Percentiles rank a stretch among this genome's conserved stretches.
Evolutionary conservation across 2,329 filamentous ascomycete genomes (phyloP).

Genomic region (Helotiales sp.): DNA sequence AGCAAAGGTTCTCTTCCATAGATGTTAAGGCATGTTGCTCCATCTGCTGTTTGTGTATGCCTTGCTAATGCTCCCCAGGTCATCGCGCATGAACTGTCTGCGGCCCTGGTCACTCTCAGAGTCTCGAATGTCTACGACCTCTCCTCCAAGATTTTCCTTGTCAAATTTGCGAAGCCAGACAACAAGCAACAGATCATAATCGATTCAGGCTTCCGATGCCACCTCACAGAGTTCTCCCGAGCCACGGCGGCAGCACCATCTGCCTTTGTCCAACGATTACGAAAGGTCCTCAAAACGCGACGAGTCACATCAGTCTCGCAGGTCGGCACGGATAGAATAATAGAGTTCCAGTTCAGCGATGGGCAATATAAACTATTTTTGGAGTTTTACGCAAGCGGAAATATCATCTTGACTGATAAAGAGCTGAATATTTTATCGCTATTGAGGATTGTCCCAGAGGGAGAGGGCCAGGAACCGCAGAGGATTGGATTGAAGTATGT

Average conservation of each 20-base stretch:
- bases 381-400: constrained; percentile 95
- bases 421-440: constrained; percentile 81
- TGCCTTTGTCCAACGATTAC: constrained; percentile 78
- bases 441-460: constrained; percentile 76
- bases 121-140: constrained; percentile 95
- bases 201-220: constrained; percentile 94
- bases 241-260: constrained; percentile 84
- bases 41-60: background rate
- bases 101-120: constrained; percentile 72
- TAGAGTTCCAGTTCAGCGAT: constrained; percentile 91
- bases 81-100: constrained; percentile 89
- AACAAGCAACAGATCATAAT: constrained; percentile 87
- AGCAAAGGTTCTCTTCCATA: constrained; percentile 77
- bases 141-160: constrained; percentile 88
- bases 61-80: constrained; percentile 54
- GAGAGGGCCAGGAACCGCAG: constrained; percentile 81
- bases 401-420: constrained; percentile 87
- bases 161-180: constrained; percentile 92
- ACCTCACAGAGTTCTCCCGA: constrained; percentile 87
- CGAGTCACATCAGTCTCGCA: constrained; percentile 79
- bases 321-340: constrained; percentile 88
- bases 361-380: constrained; percentile 84
- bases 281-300: constrained; percentile 86
- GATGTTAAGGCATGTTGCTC: constrained; percentile 64
- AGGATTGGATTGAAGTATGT: constrained; percentile 77